A percentile compares a stretch with the other conserved stretches of the same genome.
These are phyloP conservation scores for Colletotrichum sp. DNA, from an alignment of 2,329 filamentous ascomycete species.

Conservation along the genomic window DNA sequence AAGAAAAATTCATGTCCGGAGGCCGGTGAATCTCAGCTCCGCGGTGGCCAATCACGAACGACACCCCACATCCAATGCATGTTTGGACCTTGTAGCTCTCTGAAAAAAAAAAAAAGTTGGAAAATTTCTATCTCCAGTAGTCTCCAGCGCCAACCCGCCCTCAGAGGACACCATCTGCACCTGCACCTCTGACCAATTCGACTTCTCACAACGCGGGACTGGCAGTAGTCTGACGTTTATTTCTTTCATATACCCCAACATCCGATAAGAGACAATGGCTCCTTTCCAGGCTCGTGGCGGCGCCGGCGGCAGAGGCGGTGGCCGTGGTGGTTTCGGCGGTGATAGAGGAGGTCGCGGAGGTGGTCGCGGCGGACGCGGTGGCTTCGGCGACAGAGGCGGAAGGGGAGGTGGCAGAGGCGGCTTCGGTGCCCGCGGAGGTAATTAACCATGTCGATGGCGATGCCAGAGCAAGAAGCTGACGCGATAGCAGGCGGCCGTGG, in stretches of 20 bases:
- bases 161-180: not conserved
- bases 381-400: constrained; percentile 24
- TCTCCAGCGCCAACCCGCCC: not conserved
- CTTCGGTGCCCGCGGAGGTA: constrained; percentile 21
- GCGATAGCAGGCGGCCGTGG: not conserved
- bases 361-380: constrained; percentile 22
- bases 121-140: not conserved
- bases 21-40: constrained; percentile 1
- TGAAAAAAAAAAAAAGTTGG: constrained; percentile 19
- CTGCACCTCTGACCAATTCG: not conserved
- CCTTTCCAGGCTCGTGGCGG: constrained; percentile 33
- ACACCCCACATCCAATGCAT: constrained; percentile 20
- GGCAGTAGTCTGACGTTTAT: not conserved
- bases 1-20: not conserved
- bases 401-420: constrained; percentile 17
- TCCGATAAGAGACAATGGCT: constrained; percentile 14
- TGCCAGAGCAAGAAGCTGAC: not conserved
- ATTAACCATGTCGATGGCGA: not conserved
- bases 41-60: constrained; percentile 6
- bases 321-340: constrained; percentile 42
- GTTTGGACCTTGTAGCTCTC: constrained; percentile 19
- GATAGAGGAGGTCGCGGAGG: constrained; percentile 36
- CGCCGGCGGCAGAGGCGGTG: constrained; percentile 33
- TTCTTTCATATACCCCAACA: not conserved
- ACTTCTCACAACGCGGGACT: not conserved